A percentile compares a stretch with the other conserved stretches of the same genome.
These are phyloP conservation scores for Colletotrichum caudatum DNA, from an alignment of 2,329 filamentous ascomycete species.

Conservation along the genomic window DNA sequence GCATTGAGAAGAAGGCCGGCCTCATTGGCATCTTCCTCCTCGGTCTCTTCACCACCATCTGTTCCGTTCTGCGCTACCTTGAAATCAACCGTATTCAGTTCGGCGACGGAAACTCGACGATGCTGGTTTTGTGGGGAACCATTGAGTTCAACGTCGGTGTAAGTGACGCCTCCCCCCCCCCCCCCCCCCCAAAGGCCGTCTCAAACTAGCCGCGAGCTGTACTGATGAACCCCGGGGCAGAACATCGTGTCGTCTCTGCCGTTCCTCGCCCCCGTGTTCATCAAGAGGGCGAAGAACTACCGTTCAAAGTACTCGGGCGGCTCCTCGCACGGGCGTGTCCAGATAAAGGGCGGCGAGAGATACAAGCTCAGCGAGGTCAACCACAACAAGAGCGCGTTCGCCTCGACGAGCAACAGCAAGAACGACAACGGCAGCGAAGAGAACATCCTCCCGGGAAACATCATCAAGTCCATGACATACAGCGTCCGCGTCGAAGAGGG, in stretches of 20 bases:
- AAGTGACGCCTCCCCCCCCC: slow-evolving; percentile 44
- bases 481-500: slow-evolving; percentile 53
- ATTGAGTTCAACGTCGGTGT: slow-evolving; percentile 70
- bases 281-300: slow-evolving; percentile 58
- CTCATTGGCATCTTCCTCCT: slow-evolving; percentile 65
- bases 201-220: neutral
- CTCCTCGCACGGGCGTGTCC: slow-evolving; percentile 45
- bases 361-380: slow-evolving; percentile 57
- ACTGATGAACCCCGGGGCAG: slow-evolving; percentile 44
- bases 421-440: slow-evolving; percentile 51
- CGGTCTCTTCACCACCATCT: slow-evolving; percentile 67
- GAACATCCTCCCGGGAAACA: slow-evolving; percentile 54
- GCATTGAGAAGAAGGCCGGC: slow-evolving; percentile 61
- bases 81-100: slow-evolving; percentile 63
- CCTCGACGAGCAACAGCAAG: slow-evolving; percentile 44
- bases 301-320: slow-evolving; percentile 52
- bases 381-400: slow-evolving; percentile 49
- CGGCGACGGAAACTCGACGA: slow-evolving; percentile 66
- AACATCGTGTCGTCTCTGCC: slow-evolving; percentile 62
- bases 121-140: slow-evolving; percentile 67
- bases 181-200: too few relatives aligned
- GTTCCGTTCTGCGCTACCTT: slow-evolving; percentile 64
- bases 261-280: slow-evolving; percentile 58
- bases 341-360: slow-evolving; percentile 47
- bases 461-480: slow-evolving; percentile 58